Percentiles rank a stretch among this genome's conserved stretches.
Evolutionary conservation across 75 land plant genomes (phyloP).

Genomic region (Chamaecyparis obtusa): DNA sequence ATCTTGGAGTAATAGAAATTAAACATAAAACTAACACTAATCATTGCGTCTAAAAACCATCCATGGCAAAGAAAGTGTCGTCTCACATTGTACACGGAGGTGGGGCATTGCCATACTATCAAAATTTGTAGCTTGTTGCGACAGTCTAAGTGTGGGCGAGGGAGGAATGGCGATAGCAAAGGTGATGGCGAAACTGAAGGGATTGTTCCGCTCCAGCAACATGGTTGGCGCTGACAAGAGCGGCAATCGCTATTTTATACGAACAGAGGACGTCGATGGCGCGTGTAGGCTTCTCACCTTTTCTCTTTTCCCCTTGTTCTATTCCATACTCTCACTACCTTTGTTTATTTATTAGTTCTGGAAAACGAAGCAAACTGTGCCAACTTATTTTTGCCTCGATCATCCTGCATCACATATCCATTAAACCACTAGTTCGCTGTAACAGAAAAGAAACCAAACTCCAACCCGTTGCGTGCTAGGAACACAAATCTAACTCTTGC

Average conservation of each 20-base stretch:
- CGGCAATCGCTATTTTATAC: conserved; percentile 69
- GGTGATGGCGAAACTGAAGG: conserved; percentile 36
- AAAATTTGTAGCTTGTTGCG: no score
- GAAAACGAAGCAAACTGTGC: background rate
- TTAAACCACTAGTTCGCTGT: background rate
- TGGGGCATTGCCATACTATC: no score
- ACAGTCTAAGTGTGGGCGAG: no score
- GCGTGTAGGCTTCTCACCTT: conserved; percentile 5
- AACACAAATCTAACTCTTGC: background rate
- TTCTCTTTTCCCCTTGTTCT: background rate
- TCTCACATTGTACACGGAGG: no score
- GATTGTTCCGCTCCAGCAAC: conserved; percentile 42
- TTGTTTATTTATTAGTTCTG: no score
- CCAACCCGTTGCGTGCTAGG: background rate
- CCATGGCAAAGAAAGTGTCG: no score
- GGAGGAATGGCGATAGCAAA: conserved; percentile 28
- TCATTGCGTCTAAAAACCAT: no score
- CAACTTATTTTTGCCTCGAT: background rate
- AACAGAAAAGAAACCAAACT: background rate
- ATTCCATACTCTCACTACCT: background rate
- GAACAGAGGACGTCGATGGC: conserved; percentile 58
- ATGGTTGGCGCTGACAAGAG: conserved; percentile 66
- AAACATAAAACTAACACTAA: no score
- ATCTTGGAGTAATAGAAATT: no score
- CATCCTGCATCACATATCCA: background rate